Conservation (phyloP, 176 grass and related monocot species). For the Zoysia pacifica region DNA sequence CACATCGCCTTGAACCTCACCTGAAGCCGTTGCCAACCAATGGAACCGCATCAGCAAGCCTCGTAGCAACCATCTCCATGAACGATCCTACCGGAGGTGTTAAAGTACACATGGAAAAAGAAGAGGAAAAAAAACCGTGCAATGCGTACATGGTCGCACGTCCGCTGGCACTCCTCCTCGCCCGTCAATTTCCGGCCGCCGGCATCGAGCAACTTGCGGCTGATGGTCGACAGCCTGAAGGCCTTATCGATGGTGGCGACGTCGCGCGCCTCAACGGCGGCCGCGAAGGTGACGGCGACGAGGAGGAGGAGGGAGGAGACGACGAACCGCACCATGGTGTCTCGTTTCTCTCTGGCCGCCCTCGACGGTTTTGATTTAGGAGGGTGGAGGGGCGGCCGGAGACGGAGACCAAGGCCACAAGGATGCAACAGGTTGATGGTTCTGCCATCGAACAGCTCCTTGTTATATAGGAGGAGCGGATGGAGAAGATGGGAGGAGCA, state of each 20-base stretch:
- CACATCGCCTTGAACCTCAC: slow-evolving; percentile 44
- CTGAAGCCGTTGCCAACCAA: neutral
- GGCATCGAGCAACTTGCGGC: neutral
- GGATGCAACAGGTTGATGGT: slow-evolving; percentile 12
- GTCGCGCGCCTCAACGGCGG: neutral
- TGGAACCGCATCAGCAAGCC: neutral
- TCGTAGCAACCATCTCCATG: too few relatives aligned
- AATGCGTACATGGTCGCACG: slow-evolving; percentile 19
- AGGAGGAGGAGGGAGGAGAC: neutral
- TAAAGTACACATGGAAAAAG: neutral
- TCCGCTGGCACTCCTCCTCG: neutral
- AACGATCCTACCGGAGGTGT: too few relatives aligned
- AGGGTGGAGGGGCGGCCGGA: slow-evolving; percentile 15
- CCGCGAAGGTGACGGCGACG: neutral
- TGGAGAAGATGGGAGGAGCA: neutral
- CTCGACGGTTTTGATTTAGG: neutral
- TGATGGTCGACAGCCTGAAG: neutral
- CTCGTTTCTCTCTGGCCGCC: slow-evolving; percentile 23
- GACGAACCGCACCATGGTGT: slow-evolving; percentile 41
- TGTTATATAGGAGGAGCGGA: slow-evolving; percentile 29
- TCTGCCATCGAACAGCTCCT: neutral
- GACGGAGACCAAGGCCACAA: slow-evolving; percentile 2
- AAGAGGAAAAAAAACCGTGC: neutral
- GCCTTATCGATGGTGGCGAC: neutral
- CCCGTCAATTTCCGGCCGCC: neutral